Evolutionary conservation across 2,329 filamentous ascomycete genomes (phyloP).

Genomic region (Plectosphaerella cucumerina): DNA sequence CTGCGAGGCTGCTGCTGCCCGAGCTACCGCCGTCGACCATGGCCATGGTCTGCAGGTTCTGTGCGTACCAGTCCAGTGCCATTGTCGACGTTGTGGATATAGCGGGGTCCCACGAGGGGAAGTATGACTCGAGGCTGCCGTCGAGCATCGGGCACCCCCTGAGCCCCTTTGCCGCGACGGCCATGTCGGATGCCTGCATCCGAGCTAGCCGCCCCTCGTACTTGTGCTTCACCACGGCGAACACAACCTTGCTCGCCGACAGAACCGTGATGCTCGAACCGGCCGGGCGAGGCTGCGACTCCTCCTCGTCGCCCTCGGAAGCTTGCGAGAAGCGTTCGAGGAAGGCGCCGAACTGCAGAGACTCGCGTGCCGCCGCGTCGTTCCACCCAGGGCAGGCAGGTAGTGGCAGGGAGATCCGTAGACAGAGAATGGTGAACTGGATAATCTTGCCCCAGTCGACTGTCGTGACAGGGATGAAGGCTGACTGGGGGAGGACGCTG

Average conservation of each 20-base stretch:
- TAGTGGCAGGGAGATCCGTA: conserved; percentile 43
- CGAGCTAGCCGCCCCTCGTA: conserved; percentile 35
- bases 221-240: conserved; percentile 41
- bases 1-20: not conserved
- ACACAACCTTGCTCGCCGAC: conserved; percentile 40
- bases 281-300: conserved; percentile 9
- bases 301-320: conserved; percentile 13
- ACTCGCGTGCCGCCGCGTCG: conserved; percentile 30
- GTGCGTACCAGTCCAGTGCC: not conserved
- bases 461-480: conserved; percentile 31
- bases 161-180: conserved; percentile 10
- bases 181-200: conserved; percentile 18
- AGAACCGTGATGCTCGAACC: conserved; percentile 33
- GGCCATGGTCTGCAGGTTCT: too few relatives aligned
- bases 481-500: conserved; percentile 19
- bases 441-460: conserved; percentile 42
- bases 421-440: conserved; percentile 33
- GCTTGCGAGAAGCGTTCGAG: conserved; percentile 29
- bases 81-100: conserved; percentile 15
- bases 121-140: conserved; percentile 41
- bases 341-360: conserved; percentile 34
- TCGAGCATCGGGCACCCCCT: conserved; percentile 48
- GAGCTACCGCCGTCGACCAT: not conserved
- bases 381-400: conserved; percentile 27
- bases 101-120: conserved; percentile 39